Conservation (phyloP, 352 stramenopile genomes). For the Stephanocyclus meneghinianus region DNA sequence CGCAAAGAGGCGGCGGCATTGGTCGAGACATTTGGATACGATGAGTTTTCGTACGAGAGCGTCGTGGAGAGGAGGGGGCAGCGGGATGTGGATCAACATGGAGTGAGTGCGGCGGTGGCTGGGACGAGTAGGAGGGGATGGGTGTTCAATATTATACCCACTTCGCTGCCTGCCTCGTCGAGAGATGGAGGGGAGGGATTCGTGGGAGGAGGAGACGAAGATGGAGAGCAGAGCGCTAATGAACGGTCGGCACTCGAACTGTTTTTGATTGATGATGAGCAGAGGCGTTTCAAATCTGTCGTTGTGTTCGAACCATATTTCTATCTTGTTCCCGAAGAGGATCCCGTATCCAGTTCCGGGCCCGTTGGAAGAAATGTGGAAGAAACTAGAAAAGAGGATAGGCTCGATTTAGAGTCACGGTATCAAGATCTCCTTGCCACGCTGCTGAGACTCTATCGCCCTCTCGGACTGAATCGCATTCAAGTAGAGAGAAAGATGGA, state of each 20-base stretch:
- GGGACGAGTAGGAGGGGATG: conserved; percentile 54
- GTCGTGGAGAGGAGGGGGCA: conserved; percentile 7
- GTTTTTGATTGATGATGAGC: conserved; percentile 54
- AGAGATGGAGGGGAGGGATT: neutral
- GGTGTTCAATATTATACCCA: conserved; percentile 79
- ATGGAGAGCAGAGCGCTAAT: neutral
- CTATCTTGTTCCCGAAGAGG: conserved; percentile 87
- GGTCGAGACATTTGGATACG: conserved; percentile 33
- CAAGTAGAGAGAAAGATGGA: conserved; percentile 67
- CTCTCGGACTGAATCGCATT: conserved; percentile 45
- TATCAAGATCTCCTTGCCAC: conserved; percentile 83
- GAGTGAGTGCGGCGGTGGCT: neutral
- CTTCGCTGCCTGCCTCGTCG: conserved; percentile 41
- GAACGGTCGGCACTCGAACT: conserved; percentile 30
- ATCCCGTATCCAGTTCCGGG: neutral
- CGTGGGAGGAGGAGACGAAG: neutral
- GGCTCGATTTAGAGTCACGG: conserved; percentile 86
- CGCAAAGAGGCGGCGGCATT: conserved; percentile 22
- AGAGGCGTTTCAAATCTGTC: conserved; percentile 90
- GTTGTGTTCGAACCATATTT: conserved; percentile 96
- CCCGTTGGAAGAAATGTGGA: conserved; percentile 71
- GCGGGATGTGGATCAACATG: neutral
- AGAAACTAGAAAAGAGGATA: conserved; percentile 65
- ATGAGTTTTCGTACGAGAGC: conserved; percentile 26
- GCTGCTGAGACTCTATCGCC: conserved; percentile 64